Conservation (phyloP, 2,329 filamentous ascomycete species). For the Pseudogymnoascus sp. region DNA sequence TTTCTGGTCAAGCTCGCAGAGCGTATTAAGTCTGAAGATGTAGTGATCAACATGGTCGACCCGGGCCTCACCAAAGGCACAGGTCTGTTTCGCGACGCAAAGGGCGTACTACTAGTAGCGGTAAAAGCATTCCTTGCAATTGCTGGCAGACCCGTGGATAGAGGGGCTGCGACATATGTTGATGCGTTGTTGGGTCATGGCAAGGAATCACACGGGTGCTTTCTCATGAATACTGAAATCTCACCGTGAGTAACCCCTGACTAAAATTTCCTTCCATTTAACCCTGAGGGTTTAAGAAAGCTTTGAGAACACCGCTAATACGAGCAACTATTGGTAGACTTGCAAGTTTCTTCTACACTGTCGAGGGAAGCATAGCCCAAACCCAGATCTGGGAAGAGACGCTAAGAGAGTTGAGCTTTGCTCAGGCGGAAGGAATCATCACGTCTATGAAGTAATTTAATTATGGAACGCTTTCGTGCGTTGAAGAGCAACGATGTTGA, state of each 20-base stretch:
- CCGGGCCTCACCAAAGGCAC: slow-evolving; percentile 32
- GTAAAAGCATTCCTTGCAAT: slow-evolving; percentile 20
- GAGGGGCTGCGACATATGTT: slow-evolving; percentile 39
- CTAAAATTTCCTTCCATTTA: background rate
- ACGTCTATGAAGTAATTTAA: background rate
- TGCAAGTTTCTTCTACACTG: slow-evolving; percentile 26
- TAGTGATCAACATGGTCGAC: slow-evolving; percentile 29
- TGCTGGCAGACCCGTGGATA: slow-evolving; percentile 27
- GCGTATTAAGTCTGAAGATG: slow-evolving; percentile 26
- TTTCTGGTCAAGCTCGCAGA: slow-evolving; percentile 32
- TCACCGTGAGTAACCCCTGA: slow-evolving; percentile 31
- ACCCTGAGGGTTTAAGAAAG: background rate
- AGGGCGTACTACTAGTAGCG: slow-evolving; percentile 16
- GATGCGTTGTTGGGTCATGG: slow-evolving; percentile 38
- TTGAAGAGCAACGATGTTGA: background rate
- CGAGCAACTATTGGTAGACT: slow-evolving; percentile 22
- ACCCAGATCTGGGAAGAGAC: slow-evolving; percentile 34
- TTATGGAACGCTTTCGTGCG: too few relatives aligned
- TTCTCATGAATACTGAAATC: slow-evolving; percentile 39
- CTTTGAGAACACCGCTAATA: background rate
- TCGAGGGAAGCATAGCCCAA: slow-evolving; percentile 29
- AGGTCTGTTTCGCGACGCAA: slow-evolving; percentile 29
- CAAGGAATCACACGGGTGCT: slow-evolving; percentile 40
- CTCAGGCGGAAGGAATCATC: slow-evolving; percentile 14
- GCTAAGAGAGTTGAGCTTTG: slow-evolving; percentile 29